Evolutionary conservation across 768 basidiomycete genomes (phyloP).

Genomic region (Paxillus involutus): DNA sequence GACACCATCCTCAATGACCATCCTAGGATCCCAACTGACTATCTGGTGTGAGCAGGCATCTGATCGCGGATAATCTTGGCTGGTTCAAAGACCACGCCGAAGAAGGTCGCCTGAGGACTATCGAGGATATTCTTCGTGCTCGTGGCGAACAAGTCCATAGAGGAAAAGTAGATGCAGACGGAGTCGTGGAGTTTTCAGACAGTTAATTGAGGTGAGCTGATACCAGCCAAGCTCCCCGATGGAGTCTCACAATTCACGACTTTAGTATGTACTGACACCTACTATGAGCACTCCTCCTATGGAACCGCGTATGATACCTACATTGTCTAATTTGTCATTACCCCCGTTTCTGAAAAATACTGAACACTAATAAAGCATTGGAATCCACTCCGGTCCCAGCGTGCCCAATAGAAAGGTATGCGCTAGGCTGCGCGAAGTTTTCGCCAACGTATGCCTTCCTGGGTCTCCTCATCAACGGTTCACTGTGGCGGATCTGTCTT

Average conservation of each 20-base stretch:
- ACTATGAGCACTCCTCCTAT: background rate
- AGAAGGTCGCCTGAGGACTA: conserved; percentile 68
- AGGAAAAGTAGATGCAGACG: conserved; percentile 46
- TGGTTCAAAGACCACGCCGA: conserved; percentile 88
- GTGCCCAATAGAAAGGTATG: no score
- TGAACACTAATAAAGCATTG: background rate
- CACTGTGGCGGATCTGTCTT: no score
- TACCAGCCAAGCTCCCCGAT: background rate
- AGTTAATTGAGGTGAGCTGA: conserved; percentile 13
- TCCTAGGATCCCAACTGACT: background rate
- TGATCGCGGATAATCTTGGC: conserved; percentile 87
- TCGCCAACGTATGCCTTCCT: background rate
- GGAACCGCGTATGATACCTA: conserved; percentile 10
- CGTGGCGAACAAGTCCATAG: conserved; percentile 75
- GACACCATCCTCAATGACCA: conserved; percentile 19
- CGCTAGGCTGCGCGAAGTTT: no score
- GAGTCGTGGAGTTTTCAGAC: conserved; percentile 55
- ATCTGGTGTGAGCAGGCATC: conserved; percentile 46
- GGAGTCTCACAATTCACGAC: background rate
- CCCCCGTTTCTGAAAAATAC: background rate
- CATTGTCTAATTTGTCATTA: background rate
- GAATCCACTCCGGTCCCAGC: no score
- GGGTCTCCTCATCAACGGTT: no score
- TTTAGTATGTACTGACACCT: background rate
- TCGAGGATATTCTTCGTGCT: conserved; percentile 78